Base-by-base conservation (phyloP, 768 basidiomycete genomes). In the Pholiota microspora region DNA sequence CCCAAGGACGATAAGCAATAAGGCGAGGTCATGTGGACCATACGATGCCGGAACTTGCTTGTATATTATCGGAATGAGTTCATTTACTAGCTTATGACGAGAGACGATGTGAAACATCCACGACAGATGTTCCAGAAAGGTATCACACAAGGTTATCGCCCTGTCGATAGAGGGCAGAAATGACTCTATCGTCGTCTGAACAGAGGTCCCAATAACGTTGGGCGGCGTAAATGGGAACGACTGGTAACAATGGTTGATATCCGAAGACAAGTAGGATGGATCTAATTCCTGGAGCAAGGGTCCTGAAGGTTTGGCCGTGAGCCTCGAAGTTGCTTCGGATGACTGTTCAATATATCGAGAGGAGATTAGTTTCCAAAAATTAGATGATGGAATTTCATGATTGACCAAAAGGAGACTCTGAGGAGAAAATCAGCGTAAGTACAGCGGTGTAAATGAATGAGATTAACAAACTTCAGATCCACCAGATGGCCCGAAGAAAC, bases 71-170 rank as follows among this genome's bases (percentile, higher is more conserved):
- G 78, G 76, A 38, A 81, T 76, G 35, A 81, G 70, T 51, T 76
- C 74, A 40, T 71, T 70, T 2, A 79, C 63, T 45, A 81, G 57
- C 44, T 76, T 70, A 44, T 73, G 72, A 8, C 77, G 75, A 45
- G 77, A 75, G 23, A 80, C 74, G 53, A 80, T 74, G 48, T 70
- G 71, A 57, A 77, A 76, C 73, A 78, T 77, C 79, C 79, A 80
- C 13, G 78, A 76, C 31, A 77, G 65, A 54, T 79, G 74, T 54
- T 80, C 73, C 21, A 79, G 57, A 56, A 80, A 80, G 1, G 71
- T 77, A 36, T 80, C 74, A 59, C 76, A 78, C 29, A 81, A 63
- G 4, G 62, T 51, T 15, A 72, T 71, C 13, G 79, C 75, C 29
- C 73, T 72, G 45, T 74, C 67, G 6, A 75, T 57, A 2, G 76